Percentiles rank a stretch among this genome's conserved stretches.
phyloP scores from a whole-genome alignment of 2,329 filamentous ascomycete species.

The Byssochlamys sp. region DNA sequence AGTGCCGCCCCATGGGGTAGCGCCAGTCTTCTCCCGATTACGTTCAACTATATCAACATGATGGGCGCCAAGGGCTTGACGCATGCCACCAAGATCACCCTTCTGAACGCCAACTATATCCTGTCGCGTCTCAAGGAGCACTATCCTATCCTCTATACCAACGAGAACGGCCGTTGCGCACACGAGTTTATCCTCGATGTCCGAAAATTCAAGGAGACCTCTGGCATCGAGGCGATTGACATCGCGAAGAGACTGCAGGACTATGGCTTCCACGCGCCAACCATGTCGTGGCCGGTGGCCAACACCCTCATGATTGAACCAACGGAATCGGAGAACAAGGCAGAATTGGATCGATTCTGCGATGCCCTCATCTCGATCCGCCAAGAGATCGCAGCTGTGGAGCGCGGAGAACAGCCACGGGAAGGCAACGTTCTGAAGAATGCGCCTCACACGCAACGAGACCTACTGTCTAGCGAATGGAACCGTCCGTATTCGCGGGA shows the following conservation, averaged over 20 bases:
- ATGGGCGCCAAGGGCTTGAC: conserved; percentile 78
- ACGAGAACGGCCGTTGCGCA: conserved; percentile 74
- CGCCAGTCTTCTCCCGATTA: conserved; percentile 85
- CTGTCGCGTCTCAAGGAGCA: conserved; percentile 74
- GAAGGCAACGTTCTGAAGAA: conserved; percentile 80
- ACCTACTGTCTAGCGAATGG: conserved; percentile 70
- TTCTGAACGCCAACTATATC: conserved; percentile 97
- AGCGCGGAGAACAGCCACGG: conserved; percentile 65
- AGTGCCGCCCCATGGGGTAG: conserved; percentile 78
- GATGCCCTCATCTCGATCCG: conserved; percentile 82
- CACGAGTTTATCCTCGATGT: conserved; percentile 95
- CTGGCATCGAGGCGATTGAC: conserved; percentile 82
- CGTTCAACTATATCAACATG: conserved; percentile 88
- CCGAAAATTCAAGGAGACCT: conserved; percentile 70
- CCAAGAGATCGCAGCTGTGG: conserved; percentile 71
- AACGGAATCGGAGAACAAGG: conserved; percentile 84
- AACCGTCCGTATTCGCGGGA: conserved; percentile 70
- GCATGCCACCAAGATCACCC: conserved; percentile 78
- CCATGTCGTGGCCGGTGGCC: conserved; percentile 91
- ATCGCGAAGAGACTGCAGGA: conserved; percentile 94
- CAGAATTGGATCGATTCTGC: conserved; percentile 86
- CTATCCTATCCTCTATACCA: conserved; percentile 90
- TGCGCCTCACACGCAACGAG: conserved; percentile 73
- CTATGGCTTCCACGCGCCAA: conserved; percentile 93
- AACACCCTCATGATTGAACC: conserved; percentile 98